Percentiles rank a stretch among this genome's conserved stretches.
These are phyloP conservation scores for Spathaspora sp. DNA, from an alignment of 1,139 yeast genomes.

Conservation along the genomic window DNA sequence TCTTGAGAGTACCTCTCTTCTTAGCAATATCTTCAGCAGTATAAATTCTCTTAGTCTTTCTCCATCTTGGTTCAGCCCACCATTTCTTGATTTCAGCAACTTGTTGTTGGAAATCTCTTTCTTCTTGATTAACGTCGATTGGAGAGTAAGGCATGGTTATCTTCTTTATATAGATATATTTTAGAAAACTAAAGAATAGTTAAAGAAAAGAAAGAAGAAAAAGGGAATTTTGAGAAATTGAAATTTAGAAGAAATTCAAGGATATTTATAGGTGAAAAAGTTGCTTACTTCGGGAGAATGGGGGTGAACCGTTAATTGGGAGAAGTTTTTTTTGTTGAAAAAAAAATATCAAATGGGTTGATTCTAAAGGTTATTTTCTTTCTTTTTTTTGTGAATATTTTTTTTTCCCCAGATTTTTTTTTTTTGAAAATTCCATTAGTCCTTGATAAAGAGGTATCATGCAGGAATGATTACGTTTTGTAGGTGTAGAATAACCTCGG, in stretches of 20 bases:
- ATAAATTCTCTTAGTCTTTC: conserved; percentile 83
- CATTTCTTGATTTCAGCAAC: conserved; percentile 74
- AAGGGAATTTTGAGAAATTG: neutral
- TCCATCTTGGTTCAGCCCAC: conserved; percentile 96
- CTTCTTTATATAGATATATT: neutral
- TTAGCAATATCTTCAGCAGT: conserved; percentile 85
- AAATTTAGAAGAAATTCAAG: neutral
- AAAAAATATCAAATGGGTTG: neutral
- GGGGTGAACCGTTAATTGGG: neutral
- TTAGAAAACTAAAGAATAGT: neutral
- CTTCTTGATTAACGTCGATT: conserved; percentile 61
- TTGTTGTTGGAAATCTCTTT: conserved; percentile 63
- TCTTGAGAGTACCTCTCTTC: conserved; percentile 76
- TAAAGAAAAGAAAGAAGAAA: conserved; percentile 4
- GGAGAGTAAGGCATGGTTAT: conserved; percentile 47
- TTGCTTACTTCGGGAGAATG: neutral
- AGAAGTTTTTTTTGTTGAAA: too few relatives aligned
- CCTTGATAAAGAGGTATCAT: neutral
- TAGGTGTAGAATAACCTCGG: neutral
- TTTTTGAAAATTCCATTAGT: conserved; percentile 2
- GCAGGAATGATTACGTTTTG: neutral
- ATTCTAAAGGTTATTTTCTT: neutral
- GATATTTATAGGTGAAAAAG: conserved; percentile 3
- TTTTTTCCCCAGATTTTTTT: conserved; percentile 3
- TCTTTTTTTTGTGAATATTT: neutral